Evolutionary conservation across 805 yeast species (phyloP).

Genomic region (Pichia membranifaciens): DNA sequence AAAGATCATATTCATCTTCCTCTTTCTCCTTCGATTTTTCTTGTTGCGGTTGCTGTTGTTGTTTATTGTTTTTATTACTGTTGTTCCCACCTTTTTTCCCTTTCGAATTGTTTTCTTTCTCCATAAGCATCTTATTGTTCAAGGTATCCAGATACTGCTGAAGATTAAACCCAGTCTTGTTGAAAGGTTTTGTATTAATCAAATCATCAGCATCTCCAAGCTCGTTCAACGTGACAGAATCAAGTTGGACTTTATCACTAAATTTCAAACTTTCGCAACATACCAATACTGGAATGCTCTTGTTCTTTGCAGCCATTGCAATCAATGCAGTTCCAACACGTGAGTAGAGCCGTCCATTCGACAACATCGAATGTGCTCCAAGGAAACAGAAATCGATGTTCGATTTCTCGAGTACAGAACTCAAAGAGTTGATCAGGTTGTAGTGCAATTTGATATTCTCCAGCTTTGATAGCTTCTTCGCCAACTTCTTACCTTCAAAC

Average conservation of each 20-base stretch:
- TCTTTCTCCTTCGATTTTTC: constrained; percentile 21
- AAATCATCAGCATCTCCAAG: constrained; percentile 75
- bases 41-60: constrained; percentile 20
- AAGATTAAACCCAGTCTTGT: constrained; percentile 56
- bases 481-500: constrained; percentile 83
- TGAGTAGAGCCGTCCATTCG: constrained; percentile 88
- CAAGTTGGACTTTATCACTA: constrained; percentile 91
- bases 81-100: constrained; percentile 6
- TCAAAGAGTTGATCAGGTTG: constrained; percentile 69
- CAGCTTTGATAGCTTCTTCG: constrained; percentile 50
- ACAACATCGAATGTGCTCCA: constrained; percentile 96
- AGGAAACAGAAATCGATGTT: constrained; percentile 87
- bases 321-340: constrained; percentile 93
- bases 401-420: constrained; percentile 59
- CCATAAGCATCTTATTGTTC: constrained; percentile 25
- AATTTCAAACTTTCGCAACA: constrained; percentile 95
- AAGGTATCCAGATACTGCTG: constrained; percentile 51
- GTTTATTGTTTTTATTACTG: constrained; percentile 22
- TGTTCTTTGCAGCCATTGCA: constrained; percentile 83
- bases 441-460: constrained; percentile 71
- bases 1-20: constrained; percentile 39
- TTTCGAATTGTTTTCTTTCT: constrained; percentile 25
- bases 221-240: constrained; percentile 92
- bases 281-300: constrained; percentile 89
- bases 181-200: constrained; percentile 49